Evolutionary conservation across 1,284 basidiomycete genomes (phyloP).

Genomic region (Inonotus hispidus): DNA sequence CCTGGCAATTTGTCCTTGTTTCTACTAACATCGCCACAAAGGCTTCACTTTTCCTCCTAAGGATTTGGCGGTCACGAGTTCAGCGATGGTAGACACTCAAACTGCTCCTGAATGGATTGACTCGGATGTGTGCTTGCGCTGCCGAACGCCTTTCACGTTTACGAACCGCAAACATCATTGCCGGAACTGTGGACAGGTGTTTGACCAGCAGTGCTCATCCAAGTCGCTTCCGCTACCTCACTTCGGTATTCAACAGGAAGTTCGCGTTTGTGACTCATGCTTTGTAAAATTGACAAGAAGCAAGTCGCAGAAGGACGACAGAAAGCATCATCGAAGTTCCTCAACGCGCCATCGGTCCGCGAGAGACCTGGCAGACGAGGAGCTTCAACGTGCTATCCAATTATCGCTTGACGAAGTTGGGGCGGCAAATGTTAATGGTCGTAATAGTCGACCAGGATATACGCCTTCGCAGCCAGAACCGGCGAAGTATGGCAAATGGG

Average conservation of each 20-base stretch:
- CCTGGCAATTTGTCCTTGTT: neutral
- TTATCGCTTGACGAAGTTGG: slow-evolving; percentile 82
- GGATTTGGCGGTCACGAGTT: slow-evolving; percentile 61
- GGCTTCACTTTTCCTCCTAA: slow-evolving; percentile 82
- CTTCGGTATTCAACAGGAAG: slow-evolving; percentile 91
- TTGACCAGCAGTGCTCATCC: slow-evolving; percentile 91
- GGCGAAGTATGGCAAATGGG: slow-evolving; percentile 37
- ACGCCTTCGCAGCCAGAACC: slow-evolving; percentile 53
- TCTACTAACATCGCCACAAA: slow-evolving; percentile 25
- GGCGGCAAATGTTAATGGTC: slow-evolving; percentile 32
- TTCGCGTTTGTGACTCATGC: slow-evolving; percentile 94
- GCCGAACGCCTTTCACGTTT: slow-evolving; percentile 87
- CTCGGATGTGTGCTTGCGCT: slow-evolving; percentile 91
- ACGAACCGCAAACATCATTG: slow-evolving; percentile 99
- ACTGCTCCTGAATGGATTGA: slow-evolving; percentile 96
- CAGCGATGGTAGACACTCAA: slow-evolving; percentile 83
- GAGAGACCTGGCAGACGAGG: slow-evolving; percentile 76
- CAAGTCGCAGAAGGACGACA: slow-evolving; percentile 37
- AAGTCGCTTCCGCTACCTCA: slow-evolving; percentile 85
- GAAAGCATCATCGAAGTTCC: slow-evolving; percentile 33
- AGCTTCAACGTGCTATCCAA: slow-evolving; percentile 91
- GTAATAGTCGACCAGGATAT: slow-evolving; percentile 55
- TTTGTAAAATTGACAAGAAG: slow-evolving; percentile 65
- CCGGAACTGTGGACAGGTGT: slow-evolving; percentile 95
- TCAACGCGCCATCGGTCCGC: slow-evolving; percentile 42